These are phyloP conservation scores for Candida qinlingensis DNA, from an alignment of 805 yeast species.

Conservation along the genomic window DNA sequence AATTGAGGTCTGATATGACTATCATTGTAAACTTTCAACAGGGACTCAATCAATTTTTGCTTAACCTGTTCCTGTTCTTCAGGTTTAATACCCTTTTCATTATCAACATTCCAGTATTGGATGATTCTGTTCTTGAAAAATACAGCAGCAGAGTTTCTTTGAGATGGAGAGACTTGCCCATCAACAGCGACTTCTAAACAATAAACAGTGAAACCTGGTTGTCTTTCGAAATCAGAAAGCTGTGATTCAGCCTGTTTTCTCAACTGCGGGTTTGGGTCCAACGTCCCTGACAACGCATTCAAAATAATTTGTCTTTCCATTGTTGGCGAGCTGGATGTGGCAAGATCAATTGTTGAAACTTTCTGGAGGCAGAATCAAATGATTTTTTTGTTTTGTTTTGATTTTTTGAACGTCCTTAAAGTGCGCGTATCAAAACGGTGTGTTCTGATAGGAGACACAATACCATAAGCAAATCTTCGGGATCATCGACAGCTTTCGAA, in stretches of 20 bases:
- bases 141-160: constrained; percentile 58
- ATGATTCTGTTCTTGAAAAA: constrained; percentile 62
- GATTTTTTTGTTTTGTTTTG: no score
- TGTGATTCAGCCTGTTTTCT: constrained; percentile 52
- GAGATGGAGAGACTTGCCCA: constrained; percentile 33
- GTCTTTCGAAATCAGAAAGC: constrained; percentile 45
- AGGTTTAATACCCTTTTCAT: constrained; percentile 27
- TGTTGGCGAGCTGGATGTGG: background rate
- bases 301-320: constrained; percentile 45
- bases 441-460: background rate
- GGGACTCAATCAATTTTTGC: constrained; percentile 46
- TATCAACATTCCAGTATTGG: constrained; percentile 42
- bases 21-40: constrained; percentile 38
- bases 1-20: constrained; percentile 49
- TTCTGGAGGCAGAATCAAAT: no score
- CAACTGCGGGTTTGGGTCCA: constrained; percentile 43
- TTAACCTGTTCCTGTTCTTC: constrained; percentile 54
- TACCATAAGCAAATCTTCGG: background rate
- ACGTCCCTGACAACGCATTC: constrained; percentile 45
- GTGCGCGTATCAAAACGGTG: background rate
- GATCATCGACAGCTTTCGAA: background rate
- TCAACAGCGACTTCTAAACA: constrained; percentile 47
- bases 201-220: constrained; percentile 53
- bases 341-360: no score
- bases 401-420: background rate